A percentile compares a stretch with the other conserved stretches of the same genome.
Conservation (phyloP, 2,329 filamentous ascomycete genomes). For the Diaporthe longicolla region DNA sequence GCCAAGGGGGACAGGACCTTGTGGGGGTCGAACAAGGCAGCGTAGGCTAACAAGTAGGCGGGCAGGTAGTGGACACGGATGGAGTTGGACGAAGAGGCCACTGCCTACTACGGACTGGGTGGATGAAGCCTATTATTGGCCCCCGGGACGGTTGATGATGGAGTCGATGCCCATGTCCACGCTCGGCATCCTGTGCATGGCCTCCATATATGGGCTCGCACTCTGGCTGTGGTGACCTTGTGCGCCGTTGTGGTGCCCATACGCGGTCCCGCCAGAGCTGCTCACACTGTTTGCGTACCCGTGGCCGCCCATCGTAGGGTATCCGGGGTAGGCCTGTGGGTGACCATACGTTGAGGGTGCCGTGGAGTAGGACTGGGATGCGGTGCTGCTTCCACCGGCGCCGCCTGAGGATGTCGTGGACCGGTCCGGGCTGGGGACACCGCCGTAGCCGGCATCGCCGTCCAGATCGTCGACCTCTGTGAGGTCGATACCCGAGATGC, state of each 20-base stretch:
- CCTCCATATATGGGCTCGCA: slow-evolving; percentile 63
- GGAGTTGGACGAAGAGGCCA: neutral
- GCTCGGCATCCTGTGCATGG: slow-evolving; percentile 64
- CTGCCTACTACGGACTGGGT: neutral
- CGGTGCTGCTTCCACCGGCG: slow-evolving; percentile 52
- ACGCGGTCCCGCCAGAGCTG: slow-evolving; percentile 57
- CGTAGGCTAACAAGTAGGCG: neutral
- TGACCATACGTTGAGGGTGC: slow-evolving; percentile 44
- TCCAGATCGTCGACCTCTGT: slow-evolving; percentile 72
- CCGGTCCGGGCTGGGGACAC: slow-evolving; percentile 61
- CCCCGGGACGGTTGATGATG: slow-evolving; percentile 66
- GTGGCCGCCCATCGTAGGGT: slow-evolving; percentile 51
- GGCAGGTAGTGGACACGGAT: neutral
- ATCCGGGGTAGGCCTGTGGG: slow-evolving; percentile 46
- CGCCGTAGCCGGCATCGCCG: slow-evolving; percentile 63
- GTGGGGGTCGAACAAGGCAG: slow-evolving; percentile 13
- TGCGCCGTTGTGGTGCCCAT: slow-evolving; percentile 48
- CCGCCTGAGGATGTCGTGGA: slow-evolving; percentile 58
- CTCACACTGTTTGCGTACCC: slow-evolving; percentile 70
- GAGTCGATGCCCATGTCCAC: slow-evolving; percentile 74
- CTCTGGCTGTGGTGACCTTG: slow-evolving; percentile 53
- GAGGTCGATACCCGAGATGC: slow-evolving; percentile 73
- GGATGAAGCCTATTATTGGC: slow-evolving; percentile 36
- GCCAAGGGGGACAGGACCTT: slow-evolving; percentile 30
- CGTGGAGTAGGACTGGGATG: slow-evolving; percentile 45